phyloP scores from a whole-genome alignment of 305 asterid species.

The Rubia tinctorum region DNA sequence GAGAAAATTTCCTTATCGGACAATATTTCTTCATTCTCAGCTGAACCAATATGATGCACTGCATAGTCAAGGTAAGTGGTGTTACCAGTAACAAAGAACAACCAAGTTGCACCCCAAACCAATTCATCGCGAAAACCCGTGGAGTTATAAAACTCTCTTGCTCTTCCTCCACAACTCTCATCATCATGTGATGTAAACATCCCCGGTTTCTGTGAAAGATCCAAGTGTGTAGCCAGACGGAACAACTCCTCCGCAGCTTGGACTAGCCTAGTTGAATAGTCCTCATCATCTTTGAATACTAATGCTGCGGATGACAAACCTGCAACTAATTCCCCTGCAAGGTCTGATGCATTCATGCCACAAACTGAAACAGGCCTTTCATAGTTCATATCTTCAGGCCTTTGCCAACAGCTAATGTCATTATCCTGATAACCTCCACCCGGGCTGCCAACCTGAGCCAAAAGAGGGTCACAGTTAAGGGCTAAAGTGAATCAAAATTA shows the following conservation, averaged over 20 bases:
- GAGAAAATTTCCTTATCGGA: slow-evolving; percentile 38
- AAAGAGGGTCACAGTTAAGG: neutral
- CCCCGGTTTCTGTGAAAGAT: slow-evolving; percentile 25
- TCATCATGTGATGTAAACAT: slow-evolving; percentile 30
- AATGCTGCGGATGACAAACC: slow-evolving; percentile 58
- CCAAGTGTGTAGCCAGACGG: slow-evolving; percentile 23
- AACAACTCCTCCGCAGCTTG: slow-evolving; percentile 37
- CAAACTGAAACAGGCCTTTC: slow-evolving; percentile 44
- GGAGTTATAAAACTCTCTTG: slow-evolving; percentile 40
- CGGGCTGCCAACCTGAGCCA: slow-evolving; percentile 38
- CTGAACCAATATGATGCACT: slow-evolving; percentile 34
- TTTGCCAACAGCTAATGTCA: slow-evolving; percentile 54
- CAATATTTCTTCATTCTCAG: slow-evolving; percentile 39
- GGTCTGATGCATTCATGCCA: slow-evolving; percentile 40
- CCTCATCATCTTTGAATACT: slow-evolving; percentile 32
- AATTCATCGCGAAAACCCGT: slow-evolving; percentile 48
- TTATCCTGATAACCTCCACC: slow-evolving; percentile 21
- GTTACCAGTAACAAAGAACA: slow-evolving; percentile 57
- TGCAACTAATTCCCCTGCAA: slow-evolving; percentile 60
- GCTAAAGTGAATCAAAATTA: neutral
- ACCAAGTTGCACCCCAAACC: slow-evolving; percentile 58
- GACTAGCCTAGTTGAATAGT: slow-evolving; percentile 31
- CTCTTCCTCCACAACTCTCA: slow-evolving; percentile 44
- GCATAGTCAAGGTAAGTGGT: slow-evolving; percentile 40
- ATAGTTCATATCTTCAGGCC: slow-evolving; percentile 56